These are phyloP conservation scores for Cercophora scortea DNA, from an alignment of 495 filamentous ascomycete genomes.

Conservation along the genomic window DNA sequence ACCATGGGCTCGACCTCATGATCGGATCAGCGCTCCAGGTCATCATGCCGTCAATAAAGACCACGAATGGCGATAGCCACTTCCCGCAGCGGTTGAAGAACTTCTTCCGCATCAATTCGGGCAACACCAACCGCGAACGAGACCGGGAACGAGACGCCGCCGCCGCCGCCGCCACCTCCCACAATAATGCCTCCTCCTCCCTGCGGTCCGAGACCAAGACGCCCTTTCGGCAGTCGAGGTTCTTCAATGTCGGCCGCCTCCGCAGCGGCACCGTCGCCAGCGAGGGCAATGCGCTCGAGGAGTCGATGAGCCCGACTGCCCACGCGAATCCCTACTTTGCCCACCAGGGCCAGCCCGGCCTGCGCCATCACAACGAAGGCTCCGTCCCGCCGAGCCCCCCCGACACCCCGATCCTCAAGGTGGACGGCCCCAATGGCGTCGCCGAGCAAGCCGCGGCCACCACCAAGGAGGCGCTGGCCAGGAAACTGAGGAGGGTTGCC, in stretches of 20 bases:
- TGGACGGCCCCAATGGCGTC: slow-evolving; percentile 54
- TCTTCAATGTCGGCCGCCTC: slow-evolving; percentile 70
- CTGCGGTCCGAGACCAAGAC: slow-evolving; percentile 49
- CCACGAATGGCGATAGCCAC: slow-evolving; percentile 46
- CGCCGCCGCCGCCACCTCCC: slow-evolving; percentile 29
- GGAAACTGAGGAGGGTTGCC: slow-evolving; percentile 87
- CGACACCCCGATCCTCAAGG: slow-evolving; percentile 73
- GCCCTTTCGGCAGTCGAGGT: slow-evolving; percentile 72
- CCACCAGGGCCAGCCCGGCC: slow-evolving; percentile 86
- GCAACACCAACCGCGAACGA: slow-evolving; percentile 7
- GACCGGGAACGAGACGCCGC: slow-evolving; percentile 32
- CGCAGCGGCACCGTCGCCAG: slow-evolving; percentile 84
- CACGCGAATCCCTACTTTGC: slow-evolving; percentile 96
- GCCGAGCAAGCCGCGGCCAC: slow-evolving; percentile 63
- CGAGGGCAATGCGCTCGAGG: slow-evolving; percentile 85
- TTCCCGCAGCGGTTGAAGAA: slow-evolving; percentile 88
- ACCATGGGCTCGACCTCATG: slow-evolving; percentile 25
- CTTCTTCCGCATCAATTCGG: slow-evolving; percentile 88
- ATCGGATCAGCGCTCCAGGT: slow-evolving; percentile 8
- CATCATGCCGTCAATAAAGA: slow-evolving; percentile 32
- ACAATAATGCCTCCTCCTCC: slow-evolving; percentile 12
- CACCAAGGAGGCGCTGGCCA: slow-evolving; percentile 86
- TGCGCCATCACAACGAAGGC: slow-evolving; percentile 90
- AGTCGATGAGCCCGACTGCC: slow-evolving; percentile 83
- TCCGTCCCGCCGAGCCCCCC: slow-evolving; percentile 96